Base-by-base conservation (phyloP, 768 basidiomycete species). In the Leccinum sublutescens region DNA sequence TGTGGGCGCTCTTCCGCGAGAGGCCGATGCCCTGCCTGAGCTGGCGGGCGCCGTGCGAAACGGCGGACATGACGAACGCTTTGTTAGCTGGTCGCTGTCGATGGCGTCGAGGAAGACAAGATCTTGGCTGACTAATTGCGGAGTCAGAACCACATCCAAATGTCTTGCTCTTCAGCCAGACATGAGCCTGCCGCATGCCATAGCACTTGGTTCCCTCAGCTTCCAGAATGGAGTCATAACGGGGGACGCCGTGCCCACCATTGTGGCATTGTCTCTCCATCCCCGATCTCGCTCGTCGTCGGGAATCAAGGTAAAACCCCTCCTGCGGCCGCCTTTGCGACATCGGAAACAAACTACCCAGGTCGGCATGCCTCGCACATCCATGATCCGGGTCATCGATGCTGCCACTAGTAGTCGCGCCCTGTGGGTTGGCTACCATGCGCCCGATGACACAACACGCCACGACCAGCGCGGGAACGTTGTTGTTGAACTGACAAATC, bases 301-400 rank as follows among this genome's bases (percentile, higher is more conserved):
- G 82, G 78, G 40, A 80, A 63, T 85, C 64, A 56, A 9, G 27
- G 8, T 7, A 17, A 5, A 31, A 14, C 38, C 23, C 50, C 1
- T 15, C 11, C 3, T 25, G 10, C 9, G 14, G 29, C 43, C 29
- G 48, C 11, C 19, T n/a, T 19, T 47, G 60, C 3, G 56, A 31
- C 12, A 36, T 1, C 15, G 36, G 3, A n/a, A 27, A 0, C 5
- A 23, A 25, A 38, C 7, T 53, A 23, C 27, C 31, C 10, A 36
- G 6, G 12, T 52, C 53, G 17, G 62, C n/a, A 27, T 54, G 57
- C 31, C 5, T 25, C 40, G 3, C 27, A 59, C 49, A 62, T 3
- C 10, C 31, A 33, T 33, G 31, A 47, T 69, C 67, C 4, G 61
- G 59, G 47, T 69, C 64, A 17, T 64, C 54, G 5, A 34, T 10